Evolutionary conservation across 352 stramenopile species (phyloP).

Genomic region (Phytophthora chlamydospora): DNA sequence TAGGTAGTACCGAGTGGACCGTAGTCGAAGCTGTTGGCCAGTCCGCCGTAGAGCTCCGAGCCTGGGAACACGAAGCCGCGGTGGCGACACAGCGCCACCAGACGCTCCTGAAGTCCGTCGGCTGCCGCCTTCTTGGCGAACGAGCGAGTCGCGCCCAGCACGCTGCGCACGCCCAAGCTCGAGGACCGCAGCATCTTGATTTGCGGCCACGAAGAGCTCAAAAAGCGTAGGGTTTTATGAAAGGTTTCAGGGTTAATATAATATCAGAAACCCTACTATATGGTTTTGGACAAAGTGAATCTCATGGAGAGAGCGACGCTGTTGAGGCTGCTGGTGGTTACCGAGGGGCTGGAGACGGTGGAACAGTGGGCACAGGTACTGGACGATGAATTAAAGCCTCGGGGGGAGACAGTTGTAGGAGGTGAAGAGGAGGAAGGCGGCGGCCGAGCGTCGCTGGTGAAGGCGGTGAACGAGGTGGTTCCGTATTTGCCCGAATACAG

Average conservation of each 20-base stretch:
- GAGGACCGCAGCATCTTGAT: slow-evolving; percentile 15
- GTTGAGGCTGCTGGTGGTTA: slow-evolving; percentile 35
- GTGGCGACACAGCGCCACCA: slow-evolving; percentile 86
- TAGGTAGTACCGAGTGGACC: slow-evolving; percentile 76
- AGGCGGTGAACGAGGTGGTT: slow-evolving; percentile 41
- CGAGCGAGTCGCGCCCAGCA: slow-evolving; percentile 18
- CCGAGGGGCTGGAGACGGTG: slow-evolving; percentile 29
- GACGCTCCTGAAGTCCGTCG: slow-evolving; percentile 66
- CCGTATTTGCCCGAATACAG: slow-evolving; percentile 59
- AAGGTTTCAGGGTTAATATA: too few species aligned
- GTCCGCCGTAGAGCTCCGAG: slow-evolving; percentile 97
- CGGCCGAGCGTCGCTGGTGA: slow-evolving; percentile 14
- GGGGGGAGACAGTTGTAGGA: not conserved
- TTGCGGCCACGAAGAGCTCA: slow-evolving; percentile 1
- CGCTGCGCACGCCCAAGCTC: slow-evolving; percentile 5
- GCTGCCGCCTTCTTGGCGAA: slow-evolving; percentile 44
- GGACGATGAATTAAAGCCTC: not conserved
- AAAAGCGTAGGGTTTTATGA: not conserved
- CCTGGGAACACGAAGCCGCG: slow-evolving; percentile 95
- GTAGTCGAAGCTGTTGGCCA: slow-evolving; percentile 98
- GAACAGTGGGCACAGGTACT: slow-evolving; percentile 32
- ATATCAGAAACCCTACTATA: too few species aligned
- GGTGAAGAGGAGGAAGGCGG: slow-evolving; percentile 8
- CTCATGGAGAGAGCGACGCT: slow-evolving; percentile 14
- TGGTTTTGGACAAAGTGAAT: too few species aligned